Conservation (phyloP, 306 rosid genomes). For the Calophaca sinica region DNA sequence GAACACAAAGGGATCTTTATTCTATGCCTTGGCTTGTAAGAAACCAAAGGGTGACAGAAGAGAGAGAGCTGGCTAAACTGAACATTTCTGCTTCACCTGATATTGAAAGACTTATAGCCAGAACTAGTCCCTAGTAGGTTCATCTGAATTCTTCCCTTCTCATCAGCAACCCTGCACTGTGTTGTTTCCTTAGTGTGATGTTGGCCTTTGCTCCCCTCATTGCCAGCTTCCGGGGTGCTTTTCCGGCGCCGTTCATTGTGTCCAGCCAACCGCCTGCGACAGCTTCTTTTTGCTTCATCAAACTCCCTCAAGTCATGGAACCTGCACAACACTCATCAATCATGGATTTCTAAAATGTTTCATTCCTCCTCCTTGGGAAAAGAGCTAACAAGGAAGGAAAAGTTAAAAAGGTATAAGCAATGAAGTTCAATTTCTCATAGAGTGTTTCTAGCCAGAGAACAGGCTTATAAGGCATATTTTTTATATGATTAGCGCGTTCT, state of each 20-base stretch:
- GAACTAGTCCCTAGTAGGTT: constrained; percentile 59
- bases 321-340: constrained; percentile 54
- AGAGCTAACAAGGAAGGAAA: no score
- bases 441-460: background rate
- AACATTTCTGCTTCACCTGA: constrained; percentile 52
- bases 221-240: constrained; percentile 57
- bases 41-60: constrained; percentile 79
- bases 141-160: constrained; percentile 61
- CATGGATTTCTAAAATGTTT: background rate
- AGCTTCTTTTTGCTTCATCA: constrained; percentile 91
- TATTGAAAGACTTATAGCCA: constrained; percentile 65
- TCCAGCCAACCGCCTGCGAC: constrained; percentile 86
- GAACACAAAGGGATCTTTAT: constrained; percentile 38
- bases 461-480: background rate
- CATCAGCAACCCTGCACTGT: constrained; percentile 59
- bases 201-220: constrained; percentile 60
- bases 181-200: constrained; percentile 56
- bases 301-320: constrained; percentile 91
- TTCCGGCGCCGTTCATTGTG: constrained; percentile 92
- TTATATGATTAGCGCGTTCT: no score
- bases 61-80: constrained; percentile 70
- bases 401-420: constrained; percentile 8
- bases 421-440: constrained; percentile 27
- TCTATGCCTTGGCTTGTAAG: constrained; percentile 46
- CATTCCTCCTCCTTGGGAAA: constrained; percentile 8